Conservation (phyloP, 2,329 filamentous ascomycete species). For the Ophiostoma triangulosporum region DNA sequence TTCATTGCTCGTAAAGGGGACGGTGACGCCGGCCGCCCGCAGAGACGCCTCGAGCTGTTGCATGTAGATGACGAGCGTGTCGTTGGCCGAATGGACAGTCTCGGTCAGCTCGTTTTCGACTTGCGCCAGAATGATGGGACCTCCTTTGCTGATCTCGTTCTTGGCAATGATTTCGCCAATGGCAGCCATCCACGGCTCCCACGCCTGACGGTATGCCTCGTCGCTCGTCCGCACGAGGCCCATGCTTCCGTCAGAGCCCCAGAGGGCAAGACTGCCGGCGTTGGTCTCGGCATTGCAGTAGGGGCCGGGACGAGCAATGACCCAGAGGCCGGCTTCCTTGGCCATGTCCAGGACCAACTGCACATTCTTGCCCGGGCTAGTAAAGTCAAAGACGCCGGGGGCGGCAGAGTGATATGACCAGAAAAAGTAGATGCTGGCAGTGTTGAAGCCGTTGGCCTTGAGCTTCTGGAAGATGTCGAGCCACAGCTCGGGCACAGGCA, state of each 20-base stretch:
- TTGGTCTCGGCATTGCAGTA: constrained; percentile 49
- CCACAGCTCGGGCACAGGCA: constrained; percentile 41
- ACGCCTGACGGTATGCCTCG: constrained; percentile 45
- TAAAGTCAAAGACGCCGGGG: constrained; percentile 56
- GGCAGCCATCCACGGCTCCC: constrained; percentile 21
- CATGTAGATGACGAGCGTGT: constrained; percentile 12
- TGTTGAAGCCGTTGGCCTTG: constrained; percentile 66
- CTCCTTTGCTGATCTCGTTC: constrained; percentile 70
- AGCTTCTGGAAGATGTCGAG: constrained; percentile 55
- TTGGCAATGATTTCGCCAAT: constrained; percentile 55
- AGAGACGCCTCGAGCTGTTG: constrained; percentile 11
- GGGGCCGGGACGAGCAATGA: constrained; percentile 46
- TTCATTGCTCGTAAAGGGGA: constrained; percentile 14
- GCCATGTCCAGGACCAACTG: constrained; percentile 69
- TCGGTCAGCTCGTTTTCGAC: constrained; percentile 63
- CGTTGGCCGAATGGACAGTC: constrained; percentile 7
- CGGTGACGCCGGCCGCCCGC: constrained; percentile 8
- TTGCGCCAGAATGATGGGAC: constrained; percentile 66
- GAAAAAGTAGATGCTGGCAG: constrained; percentile 42
- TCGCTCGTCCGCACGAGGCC: constrained; percentile 50
- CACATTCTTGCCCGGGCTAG: constrained; percentile 37
- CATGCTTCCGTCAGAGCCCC: constrained; percentile 52
- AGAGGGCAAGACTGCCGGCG: constrained; percentile 70
- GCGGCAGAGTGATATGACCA: constrained; percentile 48
- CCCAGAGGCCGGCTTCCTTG: constrained; percentile 57